phyloP scores from a whole-genome alignment of 2,329 filamentous ascomycete genomes.

The Ophiostoma sp. region DNA sequence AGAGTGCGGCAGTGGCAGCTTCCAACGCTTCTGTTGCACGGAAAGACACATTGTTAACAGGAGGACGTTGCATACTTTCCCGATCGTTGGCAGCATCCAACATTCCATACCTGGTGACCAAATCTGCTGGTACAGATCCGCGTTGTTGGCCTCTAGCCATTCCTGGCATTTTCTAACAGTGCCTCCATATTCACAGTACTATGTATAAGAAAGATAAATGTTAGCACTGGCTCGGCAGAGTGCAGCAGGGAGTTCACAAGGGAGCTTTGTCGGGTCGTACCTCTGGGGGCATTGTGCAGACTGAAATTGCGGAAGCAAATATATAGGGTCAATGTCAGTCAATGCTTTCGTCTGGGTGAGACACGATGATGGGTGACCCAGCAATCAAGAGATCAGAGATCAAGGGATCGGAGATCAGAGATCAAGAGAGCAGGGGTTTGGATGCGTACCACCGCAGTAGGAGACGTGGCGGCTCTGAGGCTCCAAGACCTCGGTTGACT shows the following conservation, averaged over 20 bases:
- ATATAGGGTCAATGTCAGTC: background rate
- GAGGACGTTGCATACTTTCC: too few relatives aligned
- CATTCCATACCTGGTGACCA: slow-evolving; percentile 69
- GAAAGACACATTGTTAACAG: background rate
- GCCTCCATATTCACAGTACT: slow-evolving; percentile 99
- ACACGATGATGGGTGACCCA: background rate
- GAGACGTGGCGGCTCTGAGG: slow-evolving; percentile 48
- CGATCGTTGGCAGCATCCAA: too few relatives aligned
- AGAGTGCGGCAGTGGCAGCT: slow-evolving; percentile 78
- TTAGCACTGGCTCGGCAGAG: background rate
- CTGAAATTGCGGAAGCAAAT: slow-evolving; percentile 34
- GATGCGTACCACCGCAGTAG: slow-evolving; percentile 53
- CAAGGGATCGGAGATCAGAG: background rate
- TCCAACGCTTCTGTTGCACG: slow-evolving; percentile 65
- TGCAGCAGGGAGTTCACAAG: background rate
- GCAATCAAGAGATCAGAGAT: background rate
- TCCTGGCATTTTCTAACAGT: slow-evolving; percentile 96
- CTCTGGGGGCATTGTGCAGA: slow-evolving; percentile 61
- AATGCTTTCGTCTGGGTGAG: too few relatives aligned
- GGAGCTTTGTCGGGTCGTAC: slow-evolving; percentile 36
- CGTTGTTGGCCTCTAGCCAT: slow-evolving; percentile 76
- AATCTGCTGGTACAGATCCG: slow-evolving; percentile 67
- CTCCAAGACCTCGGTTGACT: slow-evolving; percentile 44
- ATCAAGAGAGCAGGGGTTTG: background rate
- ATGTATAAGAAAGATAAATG: slow-evolving; percentile 23